Evolutionary conservation across 345 rosid genomes (phyloP).

Genomic region (Hevea brasiliensis): DNA sequence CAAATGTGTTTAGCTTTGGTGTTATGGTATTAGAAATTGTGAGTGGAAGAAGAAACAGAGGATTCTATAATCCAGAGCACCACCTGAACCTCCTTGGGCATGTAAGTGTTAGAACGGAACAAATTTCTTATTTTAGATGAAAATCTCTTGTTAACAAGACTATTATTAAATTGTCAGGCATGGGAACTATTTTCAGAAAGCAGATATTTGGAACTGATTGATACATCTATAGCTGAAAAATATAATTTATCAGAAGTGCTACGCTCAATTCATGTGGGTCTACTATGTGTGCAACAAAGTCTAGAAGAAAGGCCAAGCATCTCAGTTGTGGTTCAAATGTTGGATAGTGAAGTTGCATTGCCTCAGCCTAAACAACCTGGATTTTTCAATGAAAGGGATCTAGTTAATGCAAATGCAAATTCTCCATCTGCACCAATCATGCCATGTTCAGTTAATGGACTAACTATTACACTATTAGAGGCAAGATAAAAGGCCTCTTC

Average conservation of each 20-base stretch:
- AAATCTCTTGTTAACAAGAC: no score
- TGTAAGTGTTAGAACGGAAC: background rate
- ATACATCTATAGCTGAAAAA: constrained; percentile 11
- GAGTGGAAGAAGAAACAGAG: constrained; percentile 19
- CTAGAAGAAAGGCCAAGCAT: constrained; percentile 39
- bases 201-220: constrained; percentile 25
- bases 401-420: background rate
- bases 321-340: constrained; percentile 40
- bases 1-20: constrained; percentile 21
- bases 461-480: constrained; percentile 12
- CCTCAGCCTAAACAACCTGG: constrained; percentile 42
- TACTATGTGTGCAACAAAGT: constrained; percentile 40
- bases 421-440: background rate
- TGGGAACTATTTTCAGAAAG: constrained; percentile 34
- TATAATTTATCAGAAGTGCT: background rate
- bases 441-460: background rate
- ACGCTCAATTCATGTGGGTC: constrained; percentile 30
- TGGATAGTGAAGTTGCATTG: constrained; percentile 26
- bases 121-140: background rate
- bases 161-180: background rate
- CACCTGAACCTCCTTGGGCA: constrained; percentile 21
- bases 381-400: constrained; percentile 14
- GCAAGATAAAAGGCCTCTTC: no score
- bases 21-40: constrained; percentile 13
- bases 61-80: background rate